These are phyloP conservation scores for Phytomonas francai DNA, from an alignment of 208 protist species.

Conservation along the genomic window DNA sequence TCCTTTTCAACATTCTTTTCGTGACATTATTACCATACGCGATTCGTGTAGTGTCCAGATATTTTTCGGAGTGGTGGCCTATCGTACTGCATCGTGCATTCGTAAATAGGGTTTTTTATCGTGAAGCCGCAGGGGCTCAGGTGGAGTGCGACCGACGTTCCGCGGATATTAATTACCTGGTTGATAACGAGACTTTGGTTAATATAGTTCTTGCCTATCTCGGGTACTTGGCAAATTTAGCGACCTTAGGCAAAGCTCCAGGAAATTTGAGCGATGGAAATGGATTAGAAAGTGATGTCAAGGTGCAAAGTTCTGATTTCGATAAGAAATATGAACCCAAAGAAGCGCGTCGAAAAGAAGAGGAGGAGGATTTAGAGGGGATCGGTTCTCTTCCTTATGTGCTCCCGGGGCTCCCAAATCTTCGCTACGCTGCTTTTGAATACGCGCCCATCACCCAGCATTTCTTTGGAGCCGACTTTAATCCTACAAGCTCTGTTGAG, in stretches of 20 bases:
- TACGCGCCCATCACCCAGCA: conserved; percentile 4
- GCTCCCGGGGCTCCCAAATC: not conserved
- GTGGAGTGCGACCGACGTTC: not conserved
- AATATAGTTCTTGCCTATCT: conserved; percentile 21
- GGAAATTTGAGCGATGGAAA: not conserved
- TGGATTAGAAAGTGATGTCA: no score
- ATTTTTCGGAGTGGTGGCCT: conserved; percentile 47
- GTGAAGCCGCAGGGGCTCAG: conserved; percentile 4
- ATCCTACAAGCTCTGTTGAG: no score
- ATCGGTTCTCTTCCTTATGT: not conserved
- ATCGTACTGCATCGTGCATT: conserved; percentile 7
- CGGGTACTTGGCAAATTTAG: conserved; percentile 8
- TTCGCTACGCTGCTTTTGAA: conserved; percentile 9
- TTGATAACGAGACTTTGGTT: conserved; percentile 15
- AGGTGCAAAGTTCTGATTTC: no score
- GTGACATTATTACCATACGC: conserved; percentile 30
- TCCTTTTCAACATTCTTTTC: conserved; percentile 23
- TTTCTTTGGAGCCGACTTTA: not conserved
- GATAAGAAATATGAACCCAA: no score
- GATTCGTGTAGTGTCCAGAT: conserved; percentile 17
- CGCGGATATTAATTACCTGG: not conserved
- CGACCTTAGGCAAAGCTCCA: not conserved
- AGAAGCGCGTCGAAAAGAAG: not conserved
- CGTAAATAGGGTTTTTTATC: conserved; percentile 11
- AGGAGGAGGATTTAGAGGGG: not conserved